A percentile compares a stretch with the other conserved stretches of the same genome.
Conservation (phyloP, 1,284 basidiomycete genomes). For the Cryptococcus deneoformans region DNA sequence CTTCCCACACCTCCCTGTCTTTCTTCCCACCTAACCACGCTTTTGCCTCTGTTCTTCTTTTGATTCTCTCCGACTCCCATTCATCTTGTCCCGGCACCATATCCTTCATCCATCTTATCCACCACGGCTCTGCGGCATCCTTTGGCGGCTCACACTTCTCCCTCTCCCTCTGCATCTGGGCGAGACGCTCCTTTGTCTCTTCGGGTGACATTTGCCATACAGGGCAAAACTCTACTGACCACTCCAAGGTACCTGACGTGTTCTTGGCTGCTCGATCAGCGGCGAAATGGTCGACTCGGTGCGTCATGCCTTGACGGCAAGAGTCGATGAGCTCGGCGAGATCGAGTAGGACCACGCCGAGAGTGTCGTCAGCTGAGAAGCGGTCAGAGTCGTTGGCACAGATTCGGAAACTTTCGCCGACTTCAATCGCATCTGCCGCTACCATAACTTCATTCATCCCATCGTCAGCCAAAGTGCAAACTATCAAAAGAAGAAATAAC, state of each 20-base stretch:
- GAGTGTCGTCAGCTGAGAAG: slow-evolving; percentile 51
- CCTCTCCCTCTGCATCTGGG: slow-evolving; percentile 13
- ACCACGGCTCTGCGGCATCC: slow-evolving; percentile 20
- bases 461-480: not conserved
- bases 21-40: slow-evolving; percentile 46
- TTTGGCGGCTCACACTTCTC: slow-evolving; percentile 8
- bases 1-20: slow-evolving; percentile 47
- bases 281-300: slow-evolving; percentile 31
- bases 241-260: slow-evolving; percentile 35
- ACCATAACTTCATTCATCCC: slow-evolving; percentile 32
- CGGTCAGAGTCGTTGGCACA: slow-evolving; percentile 50
- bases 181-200: slow-evolving; percentile 21
- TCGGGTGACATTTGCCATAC: slow-evolving; percentile 41
- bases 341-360: slow-evolving; percentile 50
- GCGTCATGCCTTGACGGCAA: slow-evolving; percentile 15
- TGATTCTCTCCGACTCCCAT: slow-evolving; percentile 40
- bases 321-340: slow-evolving; percentile 45
- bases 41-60: slow-evolving; percentile 40
- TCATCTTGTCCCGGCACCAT: slow-evolving; percentile 13
- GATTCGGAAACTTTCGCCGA: slow-evolving; percentile 44
- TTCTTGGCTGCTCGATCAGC: slow-evolving; percentile 37
- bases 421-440: slow-evolving; percentile 38
- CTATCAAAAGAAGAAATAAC: not conserved
- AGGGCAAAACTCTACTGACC: slow-evolving; percentile 45
- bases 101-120: slow-evolving; percentile 30